Evolutionary conservation across 257 asterid genomes (phyloP), one percentile per base, ranked within the genome.

Genomic region (Solanum sitiens): DNA sequence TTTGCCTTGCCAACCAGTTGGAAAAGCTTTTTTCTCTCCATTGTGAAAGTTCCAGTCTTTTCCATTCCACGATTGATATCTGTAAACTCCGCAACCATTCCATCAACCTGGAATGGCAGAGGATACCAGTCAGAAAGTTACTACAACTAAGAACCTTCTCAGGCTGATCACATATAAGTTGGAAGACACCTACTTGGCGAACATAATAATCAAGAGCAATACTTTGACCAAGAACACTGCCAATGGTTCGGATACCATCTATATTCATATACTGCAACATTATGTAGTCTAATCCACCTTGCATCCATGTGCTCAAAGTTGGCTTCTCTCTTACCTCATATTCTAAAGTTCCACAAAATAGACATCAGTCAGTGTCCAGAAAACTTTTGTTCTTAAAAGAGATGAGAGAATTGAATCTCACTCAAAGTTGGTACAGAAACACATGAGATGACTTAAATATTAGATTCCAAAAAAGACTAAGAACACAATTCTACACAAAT

Each of bases 141-240:
- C 68, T 42, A 25, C 4, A 45, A 79, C 67, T 37, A 86, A 86
- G 83, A 89, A 40, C 25, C 45, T 72, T 67, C 21, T 45, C 33
- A 63, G 63, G 77, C 45, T 87, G 61, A 77, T 44, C 87, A 39
- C 44, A 21, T 59, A 50, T 33, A 74, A 87, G 79, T 86, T 61
- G 83, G 70, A 10, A 53, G 68, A 86, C 35, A 88, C 94, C 86
- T 80, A 97, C 99, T 95, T 97, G 99, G 87, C 98, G 98, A 85
- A 97, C 99, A 90, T 97, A 97, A 91, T 95, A 97, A 89, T 97
- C 99, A 89, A 97, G 99, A 90, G 98, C 99, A 92, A 97, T 95
- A 92, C 99, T 95, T 89, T 97, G 99, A 87, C 98, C 99, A 89
- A 97, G 98, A 91, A 97, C 98, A 91, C 99, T 95, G 85, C 98